phyloP scores from a whole-genome alignment of 2,329 filamentous ascomycete genomes.

The Aureobasidium uvarum region DNA sequence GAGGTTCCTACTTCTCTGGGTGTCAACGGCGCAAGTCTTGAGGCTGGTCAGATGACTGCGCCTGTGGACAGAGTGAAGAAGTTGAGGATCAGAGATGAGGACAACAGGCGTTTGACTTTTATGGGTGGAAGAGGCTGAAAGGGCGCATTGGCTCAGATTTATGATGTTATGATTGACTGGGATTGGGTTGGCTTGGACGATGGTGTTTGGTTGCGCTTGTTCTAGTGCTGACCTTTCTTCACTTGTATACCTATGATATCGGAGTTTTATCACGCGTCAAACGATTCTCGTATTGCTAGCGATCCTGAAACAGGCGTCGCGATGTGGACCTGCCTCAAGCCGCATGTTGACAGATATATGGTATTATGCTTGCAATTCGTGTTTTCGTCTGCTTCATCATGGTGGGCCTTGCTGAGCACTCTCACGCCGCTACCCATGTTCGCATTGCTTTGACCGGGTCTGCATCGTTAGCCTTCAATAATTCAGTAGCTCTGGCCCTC shows the following conservation, averaged over 20 bases:
- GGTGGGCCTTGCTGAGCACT: too few relatives aligned
- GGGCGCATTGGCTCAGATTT: constrained; percentile 9
- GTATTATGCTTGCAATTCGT: background rate
- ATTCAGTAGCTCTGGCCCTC: constrained; percentile 70
- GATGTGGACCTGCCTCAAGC: too few relatives aligned
- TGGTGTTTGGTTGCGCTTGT: background rate
- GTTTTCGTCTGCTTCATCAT: background rate
- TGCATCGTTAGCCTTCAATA: constrained; percentile 70
- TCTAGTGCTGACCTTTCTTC: background rate
- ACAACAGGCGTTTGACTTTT: constrained; percentile 37
- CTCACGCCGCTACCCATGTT: constrained; percentile 51
- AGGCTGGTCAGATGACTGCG: constrained; percentile 39
- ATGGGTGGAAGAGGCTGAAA: constrained; percentile 26
- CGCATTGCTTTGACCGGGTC: constrained; percentile 65
- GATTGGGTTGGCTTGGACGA: background rate
- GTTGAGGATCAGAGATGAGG: constrained; percentile 34
- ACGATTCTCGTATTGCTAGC: background rate
- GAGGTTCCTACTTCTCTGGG: constrained; percentile 36
- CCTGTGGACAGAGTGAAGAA: constrained; percentile 38
- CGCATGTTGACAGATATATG: background rate
- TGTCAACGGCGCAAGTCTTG: constrained; percentile 22
- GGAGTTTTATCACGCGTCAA: background rate
- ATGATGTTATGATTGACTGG: background rate
- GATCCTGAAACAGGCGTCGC: background rate
- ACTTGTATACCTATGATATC: background rate